Conservation (phyloP, 768 basidiomycete genomes). For the Roridomyces roridus region DNA sequence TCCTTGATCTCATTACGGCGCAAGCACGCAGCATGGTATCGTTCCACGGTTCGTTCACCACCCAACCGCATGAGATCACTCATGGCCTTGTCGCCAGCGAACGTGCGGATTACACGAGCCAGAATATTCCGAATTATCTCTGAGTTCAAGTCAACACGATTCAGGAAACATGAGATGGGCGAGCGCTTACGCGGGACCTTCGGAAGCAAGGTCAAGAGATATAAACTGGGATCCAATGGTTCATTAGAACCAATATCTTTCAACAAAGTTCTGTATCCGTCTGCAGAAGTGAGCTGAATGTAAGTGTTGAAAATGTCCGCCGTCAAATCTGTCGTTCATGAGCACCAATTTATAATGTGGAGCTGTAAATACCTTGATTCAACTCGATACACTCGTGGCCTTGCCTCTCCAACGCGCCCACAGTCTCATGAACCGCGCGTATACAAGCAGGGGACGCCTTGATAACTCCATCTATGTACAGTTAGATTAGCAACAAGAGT, state of each 20-base stretch:
- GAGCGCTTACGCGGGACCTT: conserved; percentile 5
- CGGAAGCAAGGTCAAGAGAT: conserved; percentile 6
- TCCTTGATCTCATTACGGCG: conserved; percentile 6
- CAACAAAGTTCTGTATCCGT: conserved; percentile 16
- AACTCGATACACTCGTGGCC: conserved; percentile 57
- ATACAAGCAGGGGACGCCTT: conserved; percentile 63
- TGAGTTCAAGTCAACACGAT: background rate
- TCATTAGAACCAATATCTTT: conserved; percentile 5
- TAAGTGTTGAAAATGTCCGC: conserved; percentile 1
- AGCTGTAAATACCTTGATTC: background rate
- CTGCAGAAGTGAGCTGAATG: conserved; percentile 2
- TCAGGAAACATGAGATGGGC: too few species aligned
- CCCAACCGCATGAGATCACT: background rate
- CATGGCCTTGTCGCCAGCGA: conserved; percentile 10
- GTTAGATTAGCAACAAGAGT: background rate
- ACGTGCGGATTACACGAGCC: background rate
- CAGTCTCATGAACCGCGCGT: conserved; percentile 57
- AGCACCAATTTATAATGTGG: background rate
- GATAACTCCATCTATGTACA: conserved; percentile 52
- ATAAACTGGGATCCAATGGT: conserved; percentile 15
- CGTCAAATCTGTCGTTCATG: background rate
- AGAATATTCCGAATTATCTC: conserved; percentile 1
- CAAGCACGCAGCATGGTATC: background rate
- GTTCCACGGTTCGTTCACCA: background rate
- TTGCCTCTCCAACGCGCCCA: conserved; percentile 45